Evolutionary conservation across 2,329 filamentous ascomycete species (phyloP).

Genomic region (Exophiala mesophila): DNA sequence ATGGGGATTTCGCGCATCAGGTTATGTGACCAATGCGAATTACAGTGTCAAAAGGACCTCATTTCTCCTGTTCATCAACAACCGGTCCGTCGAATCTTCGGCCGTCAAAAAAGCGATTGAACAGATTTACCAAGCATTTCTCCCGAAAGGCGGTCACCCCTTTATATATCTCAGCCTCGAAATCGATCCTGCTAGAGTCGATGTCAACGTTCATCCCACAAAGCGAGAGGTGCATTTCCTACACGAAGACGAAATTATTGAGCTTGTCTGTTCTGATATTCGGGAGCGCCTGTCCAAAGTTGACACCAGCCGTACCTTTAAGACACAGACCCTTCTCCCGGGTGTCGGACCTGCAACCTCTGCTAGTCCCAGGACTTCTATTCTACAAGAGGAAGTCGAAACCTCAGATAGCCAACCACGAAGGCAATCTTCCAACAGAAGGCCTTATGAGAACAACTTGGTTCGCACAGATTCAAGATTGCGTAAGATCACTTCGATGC

Average conservation of each 20-base stretch:
- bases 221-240: conserved; percentile 96
- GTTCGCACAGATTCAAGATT: conserved; percentile 83
- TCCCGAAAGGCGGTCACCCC: conserved; percentile 90
- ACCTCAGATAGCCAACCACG: conserved; percentile 33
- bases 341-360: conserved; percentile 50
- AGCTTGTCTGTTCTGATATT: conserved; percentile 76
- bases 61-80: conserved; percentile 90
- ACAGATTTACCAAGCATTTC: conserved; percentile 77
- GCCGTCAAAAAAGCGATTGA: conserved; percentile 85
- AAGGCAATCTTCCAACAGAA: conserved; percentile 39
- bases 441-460: conserved; percentile 77
- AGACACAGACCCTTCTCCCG: conserved; percentile 85
- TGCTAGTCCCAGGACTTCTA: conserved; percentile 26
- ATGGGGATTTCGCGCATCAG: conserved; percentile 78
- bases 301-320: conserved; percentile 88
- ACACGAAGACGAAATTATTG: conserved; percentile 94
- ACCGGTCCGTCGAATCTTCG: conserved; percentile 85
- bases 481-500: conserved; percentile 96
- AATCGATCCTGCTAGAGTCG: conserved; percentile 85
- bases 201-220: conserved; percentile 96
- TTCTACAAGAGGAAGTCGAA: conserved; percentile 36
- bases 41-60: conserved; percentile 87
- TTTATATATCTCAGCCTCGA: conserved; percentile 90
- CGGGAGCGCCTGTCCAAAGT: conserved; percentile 74
- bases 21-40: conserved; percentile 86